Conservation (phyloP, 2,329 filamentous ascomycete species). For the Talaromyces sp. region DNA sequence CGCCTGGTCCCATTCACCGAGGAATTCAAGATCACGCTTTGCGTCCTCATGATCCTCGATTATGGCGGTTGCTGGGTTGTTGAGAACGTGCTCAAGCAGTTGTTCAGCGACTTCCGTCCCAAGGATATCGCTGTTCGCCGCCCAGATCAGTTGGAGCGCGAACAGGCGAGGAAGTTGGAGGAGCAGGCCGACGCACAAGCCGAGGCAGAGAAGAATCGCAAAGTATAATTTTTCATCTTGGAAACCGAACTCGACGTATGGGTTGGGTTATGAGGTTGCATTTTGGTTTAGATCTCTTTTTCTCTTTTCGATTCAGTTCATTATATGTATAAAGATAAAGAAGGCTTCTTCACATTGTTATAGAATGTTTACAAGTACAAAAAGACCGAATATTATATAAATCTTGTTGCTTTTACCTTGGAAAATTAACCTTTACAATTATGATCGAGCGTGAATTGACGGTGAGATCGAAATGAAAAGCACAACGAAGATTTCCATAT, state of each 20-base stretch:
- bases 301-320: neutral
- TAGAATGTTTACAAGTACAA: neutral
- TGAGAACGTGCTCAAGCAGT: slow-evolving; percentile 77
- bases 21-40: slow-evolving; percentile 88
- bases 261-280: neutral
- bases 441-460: neutral
- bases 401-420: neutral
- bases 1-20: slow-evolving; percentile 84
- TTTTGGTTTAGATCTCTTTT: neutral
- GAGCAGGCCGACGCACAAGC: slow-evolving; percentile 51
- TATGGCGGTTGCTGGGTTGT: slow-evolving; percentile 84
- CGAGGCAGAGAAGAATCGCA: slow-evolving; percentile 36
- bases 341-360: slow-evolving; percentile 9
- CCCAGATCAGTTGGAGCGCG: slow-evolving; percentile 79
- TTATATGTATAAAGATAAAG: slow-evolving; percentile 14
- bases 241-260: neutral
- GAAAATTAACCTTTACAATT: neutral
- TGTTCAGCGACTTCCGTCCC: slow-evolving; percentile 88
- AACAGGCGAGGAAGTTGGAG: slow-evolving; percentile 65
- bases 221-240: slow-evolving; percentile 25
- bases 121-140: slow-evolving; percentile 89
- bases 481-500: slow-evolving; percentile 20
- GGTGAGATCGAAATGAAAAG: neutral
- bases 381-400: neutral
- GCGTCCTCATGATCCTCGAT: slow-evolving; percentile 79